Conservation (phyloP, 495 filamentous ascomycete species). For the Penicillium paradoxum region DNA sequence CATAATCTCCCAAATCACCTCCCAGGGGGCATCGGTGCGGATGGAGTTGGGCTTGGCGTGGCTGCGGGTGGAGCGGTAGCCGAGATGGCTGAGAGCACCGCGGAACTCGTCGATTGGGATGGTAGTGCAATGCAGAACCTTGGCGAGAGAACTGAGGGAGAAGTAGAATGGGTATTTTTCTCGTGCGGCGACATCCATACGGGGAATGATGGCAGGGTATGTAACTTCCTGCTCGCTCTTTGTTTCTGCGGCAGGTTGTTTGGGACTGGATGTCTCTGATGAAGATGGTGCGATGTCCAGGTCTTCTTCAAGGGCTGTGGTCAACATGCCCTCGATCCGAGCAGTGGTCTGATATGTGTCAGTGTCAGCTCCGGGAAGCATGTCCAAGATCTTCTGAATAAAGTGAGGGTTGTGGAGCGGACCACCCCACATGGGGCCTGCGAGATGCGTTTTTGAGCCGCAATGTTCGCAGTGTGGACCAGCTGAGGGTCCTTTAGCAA, state of each 20-base stretch:
- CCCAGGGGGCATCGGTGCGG: constrained; percentile 87
- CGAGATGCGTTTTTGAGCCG: constrained; percentile 76
- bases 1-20: constrained; percentile 88
- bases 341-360: constrained; percentile 70
- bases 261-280: not conserved
- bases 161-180: constrained; percentile 85
- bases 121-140: constrained; percentile 69
- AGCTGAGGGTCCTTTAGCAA: constrained; percentile 62
- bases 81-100: constrained; percentile 73
- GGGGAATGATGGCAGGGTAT: constrained; percentile 31
- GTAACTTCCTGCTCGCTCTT: constrained; percentile 11
- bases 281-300: constrained; percentile 25
- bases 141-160: constrained; percentile 63
- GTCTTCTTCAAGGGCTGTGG: constrained; percentile 75
- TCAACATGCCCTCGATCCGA: constrained; percentile 87
- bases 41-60: constrained; percentile 86
- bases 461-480: constrained; percentile 71
- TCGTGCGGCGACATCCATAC: constrained; percentile 48
- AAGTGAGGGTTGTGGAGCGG: constrained; percentile 80
- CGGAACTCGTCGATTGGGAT: constrained; percentile 66
- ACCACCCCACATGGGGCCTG: constrained; percentile 92
- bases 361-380: constrained; percentile 55
- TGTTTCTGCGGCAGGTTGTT: not conserved
- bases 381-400: constrained; percentile 66
- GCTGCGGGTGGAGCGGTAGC: constrained; percentile 75